Evolutionary conservation across 768 basidiomycete genomes (phyloP).

Genomic region (Tulasnella sp.): DNA sequence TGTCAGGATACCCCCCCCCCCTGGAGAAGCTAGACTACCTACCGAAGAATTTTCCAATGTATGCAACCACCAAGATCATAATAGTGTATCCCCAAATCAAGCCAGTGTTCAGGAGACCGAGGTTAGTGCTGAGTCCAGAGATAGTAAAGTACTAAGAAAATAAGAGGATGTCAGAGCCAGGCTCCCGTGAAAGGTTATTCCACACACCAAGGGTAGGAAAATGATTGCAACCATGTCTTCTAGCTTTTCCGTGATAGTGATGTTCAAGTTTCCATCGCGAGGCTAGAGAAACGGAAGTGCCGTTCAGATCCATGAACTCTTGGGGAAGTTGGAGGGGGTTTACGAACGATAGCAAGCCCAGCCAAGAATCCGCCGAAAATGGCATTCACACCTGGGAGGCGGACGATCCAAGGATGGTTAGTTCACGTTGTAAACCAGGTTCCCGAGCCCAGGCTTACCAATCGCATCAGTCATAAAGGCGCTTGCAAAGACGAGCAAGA

Average conservation of each 20-base stretch:
- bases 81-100: slow-evolving; percentile 86
- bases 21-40: background rate
- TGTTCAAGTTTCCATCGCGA: slow-evolving; percentile 77
- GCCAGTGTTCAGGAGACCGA: slow-evolving; percentile 77
- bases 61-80: slow-evolving; percentile 70
- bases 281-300: slow-evolving; percentile 29
- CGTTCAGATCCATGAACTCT: background rate
- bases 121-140: slow-evolving; percentile 82
- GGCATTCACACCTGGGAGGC: slow-evolving; percentile 54
- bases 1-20: background rate
- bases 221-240: slow-evolving; percentile 91
- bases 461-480: slow-evolving; percentile 93
- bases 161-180: background rate
- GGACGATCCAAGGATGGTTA: background rate
- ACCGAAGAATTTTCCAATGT: slow-evolving; percentile 77
- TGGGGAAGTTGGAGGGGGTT: background rate
- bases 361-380: slow-evolving; percentile 90
- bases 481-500: slow-evolving; percentile 72
- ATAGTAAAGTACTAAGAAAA: slow-evolving; percentile 75
- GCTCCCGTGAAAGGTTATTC: background rate
- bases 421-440: background rate
- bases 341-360: slow-evolving; percentile 32
- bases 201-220: slow-evolving; percentile 74
- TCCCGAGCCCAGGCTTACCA: slow-evolving; percentile 34
- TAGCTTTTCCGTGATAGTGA: slow-evolving; percentile 86